Evolutionary conservation across 176 grass and related monocot genomes (phyloP).

Genomic region (Zoysia japonica): DNA sequence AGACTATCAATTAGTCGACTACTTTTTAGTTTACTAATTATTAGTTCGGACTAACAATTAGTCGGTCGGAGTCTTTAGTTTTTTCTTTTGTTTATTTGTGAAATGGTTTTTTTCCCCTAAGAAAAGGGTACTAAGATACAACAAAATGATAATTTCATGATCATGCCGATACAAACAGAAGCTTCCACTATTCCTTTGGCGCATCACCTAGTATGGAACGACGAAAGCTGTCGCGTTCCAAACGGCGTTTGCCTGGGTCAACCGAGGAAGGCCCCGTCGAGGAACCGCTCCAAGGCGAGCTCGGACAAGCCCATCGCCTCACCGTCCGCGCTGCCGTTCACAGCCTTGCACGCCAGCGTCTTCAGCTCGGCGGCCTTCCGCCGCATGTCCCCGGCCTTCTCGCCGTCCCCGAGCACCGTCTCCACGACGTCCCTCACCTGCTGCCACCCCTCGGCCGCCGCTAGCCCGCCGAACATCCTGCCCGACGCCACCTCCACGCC

Average conservation of each 20-base stretch:
- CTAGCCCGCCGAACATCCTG: constrained; percentile 2
- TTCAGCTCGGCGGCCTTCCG: background rate
- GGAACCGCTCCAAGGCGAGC: constrained; percentile 25
- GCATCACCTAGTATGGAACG: too few species aligned
- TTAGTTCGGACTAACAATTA: too few species aligned
- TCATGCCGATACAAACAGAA: too few species aligned
- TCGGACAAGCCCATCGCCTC: constrained; percentile 11
- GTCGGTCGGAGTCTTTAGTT: too few species aligned
- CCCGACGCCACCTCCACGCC: constrained; percentile 21
- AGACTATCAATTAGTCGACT: too few species aligned
- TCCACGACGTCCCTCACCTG: constrained; percentile 14
- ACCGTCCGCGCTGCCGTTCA: background rate
- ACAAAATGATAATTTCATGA: too few species aligned
- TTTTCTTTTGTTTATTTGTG: too few species aligned
- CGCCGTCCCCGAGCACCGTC: constrained; percentile 22
- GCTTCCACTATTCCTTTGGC: too few species aligned
- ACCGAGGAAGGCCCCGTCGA: background rate
- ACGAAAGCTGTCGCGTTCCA: too few species aligned
- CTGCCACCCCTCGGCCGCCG: constrained; percentile 3
- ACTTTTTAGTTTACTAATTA: too few species aligned
- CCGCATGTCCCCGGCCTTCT: constrained; percentile 1
- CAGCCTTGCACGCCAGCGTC: background rate
- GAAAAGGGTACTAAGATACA: too few species aligned
- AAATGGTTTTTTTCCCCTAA: too few species aligned
- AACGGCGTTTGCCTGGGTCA: background rate